phyloP scores from a whole-genome alignment of 768 basidiomycete genomes.

The Phaffia tasmanica region DNA sequence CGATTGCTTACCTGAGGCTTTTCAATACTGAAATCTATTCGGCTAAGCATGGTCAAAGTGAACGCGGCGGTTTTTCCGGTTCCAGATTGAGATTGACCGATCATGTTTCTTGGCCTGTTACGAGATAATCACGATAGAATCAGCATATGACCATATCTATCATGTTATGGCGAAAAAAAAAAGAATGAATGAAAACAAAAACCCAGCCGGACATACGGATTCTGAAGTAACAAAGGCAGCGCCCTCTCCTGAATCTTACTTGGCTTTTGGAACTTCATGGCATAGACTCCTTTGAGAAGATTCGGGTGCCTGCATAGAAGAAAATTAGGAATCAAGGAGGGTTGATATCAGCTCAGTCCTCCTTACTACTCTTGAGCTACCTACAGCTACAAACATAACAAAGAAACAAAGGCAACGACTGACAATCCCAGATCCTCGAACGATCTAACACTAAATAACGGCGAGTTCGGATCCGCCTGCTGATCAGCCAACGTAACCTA shows the following conservation, averaged over 20 bases:
- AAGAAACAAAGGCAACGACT: slow-evolving; percentile 36
- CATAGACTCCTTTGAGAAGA: slow-evolving; percentile 84
- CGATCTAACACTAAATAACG: slow-evolving; percentile 78
- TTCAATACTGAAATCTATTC: slow-evolving; percentile 70
- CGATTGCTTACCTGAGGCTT: slow-evolving; percentile 60
- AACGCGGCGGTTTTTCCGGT: slow-evolving; percentile 99
- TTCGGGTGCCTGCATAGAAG: slow-evolving; percentile 55
- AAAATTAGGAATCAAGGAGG: background rate
- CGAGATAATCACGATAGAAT: background rate
- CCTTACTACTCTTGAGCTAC: no score
- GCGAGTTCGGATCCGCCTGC: slow-evolving; percentile 91
- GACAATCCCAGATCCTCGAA: slow-evolving; percentile 94
- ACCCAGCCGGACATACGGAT: slow-evolving; percentile 55
- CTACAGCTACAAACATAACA: background rate
- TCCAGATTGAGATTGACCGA: slow-evolving; percentile 97
- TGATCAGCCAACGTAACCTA: slow-evolving; percentile 94
- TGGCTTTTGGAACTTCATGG: slow-evolving; percentile 92
- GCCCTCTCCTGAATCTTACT: slow-evolving; percentile 98
- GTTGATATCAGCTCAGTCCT: background rate
- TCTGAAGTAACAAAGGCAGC: slow-evolving; percentile 71
- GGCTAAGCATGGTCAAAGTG: slow-evolving; percentile 90
- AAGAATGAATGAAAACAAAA: background rate
- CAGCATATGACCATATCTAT: background rate
- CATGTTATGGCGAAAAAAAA: background rate
- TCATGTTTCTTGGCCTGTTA: slow-evolving; percentile 88